Evolutionary conservation across 805 yeast genomes (phyloP), one percentile per base, ranked within the genome.

Genomic region (Zygoascus bituminiphila): DNA sequence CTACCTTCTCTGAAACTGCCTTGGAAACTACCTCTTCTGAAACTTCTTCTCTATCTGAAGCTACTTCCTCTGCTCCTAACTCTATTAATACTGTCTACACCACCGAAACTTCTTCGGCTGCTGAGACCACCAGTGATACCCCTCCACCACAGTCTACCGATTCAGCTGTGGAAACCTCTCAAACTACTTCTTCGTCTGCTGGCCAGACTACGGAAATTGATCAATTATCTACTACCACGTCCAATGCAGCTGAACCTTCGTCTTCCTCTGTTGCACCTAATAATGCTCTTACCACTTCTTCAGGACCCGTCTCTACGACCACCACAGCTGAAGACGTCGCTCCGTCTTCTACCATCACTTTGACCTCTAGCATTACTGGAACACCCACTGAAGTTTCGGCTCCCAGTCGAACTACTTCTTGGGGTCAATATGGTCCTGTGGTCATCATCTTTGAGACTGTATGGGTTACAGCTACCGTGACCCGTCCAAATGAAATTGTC

Each of bases 201-300:
- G 33, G 12, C 14, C 12, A 26, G 12, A 26, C 33, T 26, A 26
- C 33, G 14, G 33, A 9, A n/a, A n/a, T n/a, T n/a, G n/a, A n/a
- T n/a, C n/a, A n/a, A n/a, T n/a, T n/a, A n/a, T n/a, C n/a, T n/a
- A 14, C 20, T 9, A 15, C 39, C 19, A 19, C 3, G 17, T 17
- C 22, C 20, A 36, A 4, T 41, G 24, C 31, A 4, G n/a, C 47
- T 29, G 9, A 7, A 25, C 19, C 44, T 12, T 29, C 46, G 19
- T 6, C 36, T n/a, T 12, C 22, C 12, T 12, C 48, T 21, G 12
- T 49, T 14, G 19, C 45, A 6, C n/a, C 51, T 2, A 33, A 48
- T 43, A 19, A 15, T 26, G 12, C 21, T 17, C 15, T 48, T 10
- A 12, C 43, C 4, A 17, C 22, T 21, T 19, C 50, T 2, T 7